These are phyloP conservation scores for Lasiodiplodia hormozganensis DNA, from an alignment of 2,329 filamentous ascomycete genomes.

Conservation along the genomic window DNA sequence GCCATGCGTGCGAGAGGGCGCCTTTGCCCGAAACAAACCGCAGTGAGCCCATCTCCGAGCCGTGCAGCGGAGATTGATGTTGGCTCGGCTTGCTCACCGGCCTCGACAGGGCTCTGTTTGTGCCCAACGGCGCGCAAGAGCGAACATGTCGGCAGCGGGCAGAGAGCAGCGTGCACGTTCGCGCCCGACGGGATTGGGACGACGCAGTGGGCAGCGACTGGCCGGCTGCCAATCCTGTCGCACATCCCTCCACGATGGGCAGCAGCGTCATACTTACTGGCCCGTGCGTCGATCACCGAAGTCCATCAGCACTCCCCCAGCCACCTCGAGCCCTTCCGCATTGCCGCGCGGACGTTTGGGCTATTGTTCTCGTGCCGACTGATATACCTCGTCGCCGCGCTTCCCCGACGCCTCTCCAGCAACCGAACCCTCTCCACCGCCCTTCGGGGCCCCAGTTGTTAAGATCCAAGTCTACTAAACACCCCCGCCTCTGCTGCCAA, in stretches of 20 bases:
- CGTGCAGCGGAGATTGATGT: conserved; percentile 16
- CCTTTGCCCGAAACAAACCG: conserved; percentile 17
- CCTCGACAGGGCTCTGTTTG: neutral
- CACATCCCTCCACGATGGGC: conserved; percentile 17
- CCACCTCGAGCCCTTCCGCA: neutral
- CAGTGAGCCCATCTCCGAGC: conserved; percentile 15
- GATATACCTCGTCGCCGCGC: conserved; percentile 8
- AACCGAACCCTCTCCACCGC: conserved; percentile 1
- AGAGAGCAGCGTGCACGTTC: conserved; percentile 12
- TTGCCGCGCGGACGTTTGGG: conserved; percentile 9
- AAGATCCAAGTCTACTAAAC: neutral
- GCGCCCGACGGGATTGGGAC: conserved; percentile 13
- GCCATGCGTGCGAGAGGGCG: conserved; percentile 10
- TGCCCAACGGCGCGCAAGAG: conserved; percentile 13
- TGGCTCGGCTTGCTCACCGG: conserved; percentile 8
- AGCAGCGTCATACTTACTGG: conserved; percentile 12
- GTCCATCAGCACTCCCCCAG: conserved; percentile 1
- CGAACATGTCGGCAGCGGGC: neutral
- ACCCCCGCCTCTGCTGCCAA: conserved; percentile 20
- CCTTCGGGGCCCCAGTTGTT: conserved; percentile 6
- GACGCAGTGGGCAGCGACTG: conserved; percentile 19
- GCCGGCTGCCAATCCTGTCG: conserved; percentile 21
- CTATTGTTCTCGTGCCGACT: conserved; percentile 1
- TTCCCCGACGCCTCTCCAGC: neutral
- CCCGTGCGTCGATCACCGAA: conserved; percentile 4